A percentile compares a stretch with the other conserved stretches of the same genome.
Conservation (phyloP, 306 rosid genomes). For the Pueraria montana region DNA sequence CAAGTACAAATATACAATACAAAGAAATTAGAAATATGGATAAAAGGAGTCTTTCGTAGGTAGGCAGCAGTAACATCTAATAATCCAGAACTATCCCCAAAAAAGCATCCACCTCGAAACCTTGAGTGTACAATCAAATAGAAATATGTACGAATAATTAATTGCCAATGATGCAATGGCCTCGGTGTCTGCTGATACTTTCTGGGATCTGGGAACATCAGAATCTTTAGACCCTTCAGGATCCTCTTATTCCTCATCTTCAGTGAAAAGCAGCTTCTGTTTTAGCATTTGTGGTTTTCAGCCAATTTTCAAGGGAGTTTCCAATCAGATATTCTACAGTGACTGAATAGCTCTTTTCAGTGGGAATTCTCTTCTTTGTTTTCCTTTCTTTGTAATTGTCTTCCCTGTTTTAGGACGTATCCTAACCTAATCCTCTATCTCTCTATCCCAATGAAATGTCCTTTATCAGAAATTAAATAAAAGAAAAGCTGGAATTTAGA, state of each 20-base stretch:
- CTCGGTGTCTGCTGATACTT: not conserved
- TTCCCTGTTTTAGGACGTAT: not conserved
- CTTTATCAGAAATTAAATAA: not conserved
- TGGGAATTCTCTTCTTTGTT: not conserved
- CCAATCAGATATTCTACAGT: not conserved
- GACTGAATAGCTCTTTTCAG: not conserved
- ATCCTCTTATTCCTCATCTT: constrained; percentile 22
- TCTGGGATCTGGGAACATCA: constrained; percentile 1
- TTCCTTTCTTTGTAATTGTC: not conserved
- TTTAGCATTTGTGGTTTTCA: not conserved
- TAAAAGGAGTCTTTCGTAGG: not conserved
- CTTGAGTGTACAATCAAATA: constrained; percentile 5
- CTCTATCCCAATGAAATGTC: constrained; percentile 1
- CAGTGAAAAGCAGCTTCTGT: not conserved
- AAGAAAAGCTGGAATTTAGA: not conserved
- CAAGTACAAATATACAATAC: not conserved
- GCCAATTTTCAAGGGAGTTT: not conserved
- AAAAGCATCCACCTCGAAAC: not conserved
- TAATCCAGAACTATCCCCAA: constrained; percentile 8
- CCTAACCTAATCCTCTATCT: not conserved
- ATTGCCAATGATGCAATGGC: not conserved
- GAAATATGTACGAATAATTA: constrained; percentile 10
- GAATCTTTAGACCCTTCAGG: constrained; percentile 2
- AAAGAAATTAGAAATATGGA: not conserved
- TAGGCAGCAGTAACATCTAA: not conserved